A percentile compares a stretch with the other conserved stretches of the same genome.
phyloP scores from a whole-genome alignment of 768 basidiomycete species.

The Leccinum pellstonianum region DNA sequence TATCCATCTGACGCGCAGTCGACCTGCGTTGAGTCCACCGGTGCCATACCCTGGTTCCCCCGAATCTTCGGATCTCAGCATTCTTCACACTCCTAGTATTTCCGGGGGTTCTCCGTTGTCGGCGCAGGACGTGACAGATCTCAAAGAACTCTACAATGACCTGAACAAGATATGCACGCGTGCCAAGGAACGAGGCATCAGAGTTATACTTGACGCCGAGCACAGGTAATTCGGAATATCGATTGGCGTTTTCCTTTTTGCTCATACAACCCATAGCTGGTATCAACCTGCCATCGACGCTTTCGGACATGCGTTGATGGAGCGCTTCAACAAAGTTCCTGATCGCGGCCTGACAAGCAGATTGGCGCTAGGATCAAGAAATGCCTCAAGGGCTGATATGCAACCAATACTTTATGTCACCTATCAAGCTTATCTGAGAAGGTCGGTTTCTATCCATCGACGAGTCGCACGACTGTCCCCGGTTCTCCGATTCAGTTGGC shows the following conservation, averaged over 20 bases:
- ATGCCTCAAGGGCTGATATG: conserved; percentile 22
- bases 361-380: conserved; percentile 4
- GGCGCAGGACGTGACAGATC: conserved; percentile 53
- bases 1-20: conserved; percentile 48
- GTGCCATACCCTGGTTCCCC: conserved; percentile 73
- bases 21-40: conserved; percentile 30
- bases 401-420: conserved; percentile 82
- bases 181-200: conserved; percentile 62
- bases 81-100: conserved; percentile 36
- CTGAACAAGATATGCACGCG: conserved; percentile 61
- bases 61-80: conserved; percentile 53
- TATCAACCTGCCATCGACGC: conserved; percentile 82
- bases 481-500: not conserved
- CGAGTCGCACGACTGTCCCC: no score
- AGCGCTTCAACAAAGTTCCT: conserved; percentile 62
- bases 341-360: not conserved
- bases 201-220: conserved; percentile 83
- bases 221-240: conserved; percentile 46
- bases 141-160: conserved; percentile 61
- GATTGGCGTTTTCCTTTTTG: not conserved
- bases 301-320: conserved; percentile 69
- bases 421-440: conserved; percentile 83
- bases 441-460: conserved; percentile 39
- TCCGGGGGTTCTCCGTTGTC: conserved; percentile 37
- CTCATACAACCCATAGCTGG: conserved; percentile 41